These are phyloP conservation scores for Vararia minispora DNA, from an alignment of 768 basidiomycete genomes.

Conservation along the genomic window DNA sequence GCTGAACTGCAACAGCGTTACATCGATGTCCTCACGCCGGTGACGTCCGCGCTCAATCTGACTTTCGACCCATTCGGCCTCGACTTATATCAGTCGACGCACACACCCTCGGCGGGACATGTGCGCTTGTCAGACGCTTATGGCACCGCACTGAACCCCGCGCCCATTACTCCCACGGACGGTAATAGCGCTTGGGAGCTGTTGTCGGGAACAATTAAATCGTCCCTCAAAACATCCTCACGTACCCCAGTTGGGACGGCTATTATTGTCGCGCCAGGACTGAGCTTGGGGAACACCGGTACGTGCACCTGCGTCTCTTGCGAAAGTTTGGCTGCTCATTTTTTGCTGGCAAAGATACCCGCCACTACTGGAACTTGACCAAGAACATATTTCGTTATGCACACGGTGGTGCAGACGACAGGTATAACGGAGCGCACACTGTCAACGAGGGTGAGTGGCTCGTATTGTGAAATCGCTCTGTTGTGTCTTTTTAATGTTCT, in stretches of 20 bases:
- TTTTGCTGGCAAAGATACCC: slow-evolving; percentile 24
- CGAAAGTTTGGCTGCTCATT: no score
- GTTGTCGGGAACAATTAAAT: slow-evolving; percentile 27
- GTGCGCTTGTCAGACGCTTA: slow-evolving; percentile 28
- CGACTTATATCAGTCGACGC: slow-evolving; percentile 14
- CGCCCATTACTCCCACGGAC: slow-evolving; percentile 40
- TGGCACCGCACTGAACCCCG: slow-evolving; percentile 24
- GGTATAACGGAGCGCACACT: slow-evolving; percentile 24
- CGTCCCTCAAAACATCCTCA: no score
- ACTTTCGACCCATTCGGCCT: slow-evolving; percentile 48
- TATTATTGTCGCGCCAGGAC: not conserved
- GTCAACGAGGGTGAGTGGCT: slow-evolving; percentile 22
- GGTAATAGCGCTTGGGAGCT: slow-evolving; percentile 22
- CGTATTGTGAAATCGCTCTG: not conserved
- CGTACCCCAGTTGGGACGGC: not conserved
- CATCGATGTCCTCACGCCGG: slow-evolving; percentile 27
- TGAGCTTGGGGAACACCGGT: slow-evolving; percentile 23
- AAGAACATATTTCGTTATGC: slow-evolving; percentile 63
- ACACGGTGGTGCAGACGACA: slow-evolving; percentile 19
- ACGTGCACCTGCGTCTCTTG: slow-evolving; percentile 4
- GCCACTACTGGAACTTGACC: slow-evolving; percentile 33
- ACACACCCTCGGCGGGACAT: slow-evolving; percentile 22
- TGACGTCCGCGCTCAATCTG: slow-evolving; percentile 45
- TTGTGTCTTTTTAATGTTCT: not conserved
- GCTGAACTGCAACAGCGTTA: slow-evolving; percentile 34